Conservation (phyloP, 2,329 filamentous ascomycete species). For the Fusarium euwallaceae region DNA sequence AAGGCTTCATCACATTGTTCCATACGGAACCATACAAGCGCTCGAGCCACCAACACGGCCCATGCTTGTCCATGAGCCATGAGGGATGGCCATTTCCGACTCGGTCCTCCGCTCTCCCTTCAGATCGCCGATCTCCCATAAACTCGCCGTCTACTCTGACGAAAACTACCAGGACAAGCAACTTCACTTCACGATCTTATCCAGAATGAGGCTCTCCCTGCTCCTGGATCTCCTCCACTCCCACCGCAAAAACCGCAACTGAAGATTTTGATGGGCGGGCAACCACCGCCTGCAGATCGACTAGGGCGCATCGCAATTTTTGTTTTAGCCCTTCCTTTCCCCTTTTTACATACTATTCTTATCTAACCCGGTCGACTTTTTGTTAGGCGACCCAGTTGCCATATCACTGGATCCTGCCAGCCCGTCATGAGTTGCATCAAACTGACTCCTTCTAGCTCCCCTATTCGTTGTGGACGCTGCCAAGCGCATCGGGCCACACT, state of each 20-base stretch:
- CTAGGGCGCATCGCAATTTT: slow-evolving; percentile 20
- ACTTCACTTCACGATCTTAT: slow-evolving; percentile 8
- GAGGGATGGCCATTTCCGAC: slow-evolving; percentile 15
- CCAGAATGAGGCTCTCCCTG: slow-evolving; percentile 16
- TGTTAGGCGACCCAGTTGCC: slow-evolving; percentile 11
- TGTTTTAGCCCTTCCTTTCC: slow-evolving; percentile 1
- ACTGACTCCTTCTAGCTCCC: slow-evolving; percentile 32
- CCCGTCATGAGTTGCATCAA: slow-evolving; percentile 25
- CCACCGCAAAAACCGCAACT: slow-evolving; percentile 16
- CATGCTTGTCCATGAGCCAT: slow-evolving; percentile 15
- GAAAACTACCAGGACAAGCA: slow-evolving; percentile 19
- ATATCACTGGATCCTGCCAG: slow-evolving; percentile 13
- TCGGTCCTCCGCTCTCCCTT: slow-evolving; percentile 34
- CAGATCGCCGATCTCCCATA: slow-evolving; percentile 40
- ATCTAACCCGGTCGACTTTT: slow-evolving; percentile 5
- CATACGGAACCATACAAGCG: slow-evolving; percentile 3
- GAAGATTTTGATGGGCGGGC: slow-evolving; percentile 28
- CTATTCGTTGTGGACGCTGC: slow-evolving; percentile 35
- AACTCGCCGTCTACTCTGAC: slow-evolving; percentile 21
- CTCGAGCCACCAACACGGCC: slow-evolving; percentile 33
- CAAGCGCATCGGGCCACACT: slow-evolving; percentile 34
- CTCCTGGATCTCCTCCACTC: slow-evolving; percentile 1
- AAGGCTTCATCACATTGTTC: slow-evolving; percentile 12
- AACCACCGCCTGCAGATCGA: background rate
- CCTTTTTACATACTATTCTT: slow-evolving; percentile 13